Evolutionary conservation across 345 rosid genomes (phyloP), one percentile per base, ranked within the genome.

Genomic region (Salix purpurea): DNA sequence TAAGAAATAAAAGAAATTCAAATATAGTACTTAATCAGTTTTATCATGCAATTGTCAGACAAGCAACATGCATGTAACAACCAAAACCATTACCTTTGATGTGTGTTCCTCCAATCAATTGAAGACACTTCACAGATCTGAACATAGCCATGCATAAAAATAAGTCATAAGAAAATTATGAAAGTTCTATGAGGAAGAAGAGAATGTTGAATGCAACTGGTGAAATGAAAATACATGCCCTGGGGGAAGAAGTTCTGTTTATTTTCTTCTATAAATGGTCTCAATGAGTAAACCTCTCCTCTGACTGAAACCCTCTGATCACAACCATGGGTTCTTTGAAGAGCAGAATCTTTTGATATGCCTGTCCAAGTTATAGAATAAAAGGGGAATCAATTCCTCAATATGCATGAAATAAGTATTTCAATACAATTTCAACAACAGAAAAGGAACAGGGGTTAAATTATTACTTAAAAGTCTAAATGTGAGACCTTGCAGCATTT

Each of bases 261-360:
- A 48, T 81, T 81, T 52, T 80, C 61, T 52, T 70, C 76, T 44
- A 78, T 37, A 75, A 65, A 71, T 70, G 77, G 83, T 44, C 69
- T 78, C 30, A 77, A 77, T 28, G 62, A 48, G 72, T 70, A 72
- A 81, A 52, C 68, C 61, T 79, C 68, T 62, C 76, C 79, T 44
- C 73, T 39, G 6, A 75, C 74, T 42, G 68, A 50, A 28, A 73
- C 65, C 42, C 39, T 77, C 62, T 76, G 77, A 70, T 76, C 66
- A 54, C 66, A 48, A 54, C 66, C 60, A 66, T 39, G 72, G 74
- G 78, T 79, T 78, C 70, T 76, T 65, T 30, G 76, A 82, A 80
- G 74, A 44, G 77, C 71, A 76, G 80, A 75, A 64, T 83, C 79
- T 78, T 84, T 83, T 64, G 76, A 72, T 76, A 78, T 79, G 72